Conservation (phyloP, 345 rosid genomes). For the Pistacia atlantica region DNA sequence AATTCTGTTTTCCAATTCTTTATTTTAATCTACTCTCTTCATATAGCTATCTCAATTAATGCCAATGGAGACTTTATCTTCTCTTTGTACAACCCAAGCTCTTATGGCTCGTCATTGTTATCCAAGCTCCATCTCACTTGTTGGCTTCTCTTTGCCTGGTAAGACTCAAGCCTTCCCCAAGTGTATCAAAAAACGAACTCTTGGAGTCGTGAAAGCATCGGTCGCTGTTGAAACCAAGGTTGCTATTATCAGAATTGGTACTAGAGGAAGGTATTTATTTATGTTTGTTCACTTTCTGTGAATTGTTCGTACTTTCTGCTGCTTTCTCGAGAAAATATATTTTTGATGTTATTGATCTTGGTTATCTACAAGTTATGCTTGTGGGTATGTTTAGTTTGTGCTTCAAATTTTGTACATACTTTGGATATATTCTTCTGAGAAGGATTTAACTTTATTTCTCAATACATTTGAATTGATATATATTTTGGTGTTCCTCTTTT, state of each 20-base stretch:
- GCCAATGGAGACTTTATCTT: conserved; percentile 39
- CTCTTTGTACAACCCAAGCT: conserved; percentile 25
- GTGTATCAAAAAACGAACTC: conserved; percentile 30
- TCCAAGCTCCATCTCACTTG: conserved; percentile 51
- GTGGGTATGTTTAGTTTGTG: background rate
- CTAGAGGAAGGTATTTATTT: conserved; percentile 77
- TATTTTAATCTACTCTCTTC: background rate
- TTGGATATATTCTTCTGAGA: background rate
- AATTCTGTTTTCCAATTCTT: background rate
- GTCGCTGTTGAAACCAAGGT: conserved; percentile 71
- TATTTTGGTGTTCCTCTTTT: background rate
- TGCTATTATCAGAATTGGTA: conserved; percentile 79
- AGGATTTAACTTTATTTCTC: background rate
- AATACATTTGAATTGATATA: background rate
- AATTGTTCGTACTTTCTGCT: background rate
- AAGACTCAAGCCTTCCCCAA: conserved; percentile 38
- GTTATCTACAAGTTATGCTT: background rate
- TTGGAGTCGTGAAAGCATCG: conserved; percentile 54
- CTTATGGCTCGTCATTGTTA: conserved; percentile 20
- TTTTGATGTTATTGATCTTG: too few relatives aligned
- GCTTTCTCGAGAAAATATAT: background rate
- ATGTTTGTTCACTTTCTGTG: background rate
- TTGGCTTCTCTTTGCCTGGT: conserved; percentile 51
- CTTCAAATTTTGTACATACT: background rate
- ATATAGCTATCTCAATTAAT: background rate